Evolutionary conservation across 768 basidiomycete species (phyloP).

Genomic region (Suillus alpinus): DNA sequence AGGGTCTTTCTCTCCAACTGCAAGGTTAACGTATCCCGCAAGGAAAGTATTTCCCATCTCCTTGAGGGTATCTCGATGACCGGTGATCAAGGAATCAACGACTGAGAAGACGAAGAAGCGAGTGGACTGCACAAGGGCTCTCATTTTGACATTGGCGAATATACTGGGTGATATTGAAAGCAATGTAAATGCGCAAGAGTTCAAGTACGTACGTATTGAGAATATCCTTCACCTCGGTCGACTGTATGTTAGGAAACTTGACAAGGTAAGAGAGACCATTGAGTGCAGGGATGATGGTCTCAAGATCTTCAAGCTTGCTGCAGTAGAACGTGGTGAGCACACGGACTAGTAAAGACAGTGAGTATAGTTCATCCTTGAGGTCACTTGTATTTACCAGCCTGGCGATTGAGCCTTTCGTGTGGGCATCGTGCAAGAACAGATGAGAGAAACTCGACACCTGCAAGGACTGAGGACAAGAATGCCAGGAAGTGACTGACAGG

Average conservation of each 20-base stretch:
- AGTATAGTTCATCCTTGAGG: slow-evolving; percentile 2
- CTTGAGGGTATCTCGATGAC: slow-evolving; percentile 54
- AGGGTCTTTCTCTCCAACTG: slow-evolving; percentile 96
- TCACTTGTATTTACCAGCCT: slow-evolving; percentile 60
- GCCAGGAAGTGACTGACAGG: slow-evolving; percentile 1
- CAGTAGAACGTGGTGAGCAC: slow-evolving; percentile 83
- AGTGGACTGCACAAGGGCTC: slow-evolving; percentile 74
- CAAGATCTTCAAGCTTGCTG: slow-evolving; percentile 82
- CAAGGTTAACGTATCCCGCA: slow-evolving; percentile 71
- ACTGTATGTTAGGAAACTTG: slow-evolving; percentile 57
- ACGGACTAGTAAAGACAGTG: slow-evolving; percentile 50
- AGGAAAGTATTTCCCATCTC: slow-evolving; percentile 72
- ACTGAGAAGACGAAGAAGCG: slow-evolving; percentile 80
- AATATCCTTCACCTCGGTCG: slow-evolving; percentile 61
- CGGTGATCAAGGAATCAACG: slow-evolving; percentile 57
- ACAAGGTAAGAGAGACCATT: slow-evolving; percentile 71
- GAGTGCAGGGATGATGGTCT: slow-evolving; percentile 80
- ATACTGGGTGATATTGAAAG: slow-evolving; percentile 43
- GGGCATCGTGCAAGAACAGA: slow-evolving; percentile 63
- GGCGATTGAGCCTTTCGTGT: slow-evolving; percentile 63
- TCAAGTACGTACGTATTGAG: slow-evolving; percentile 51
- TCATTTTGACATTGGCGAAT: slow-evolving; percentile 78
- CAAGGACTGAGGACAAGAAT: slow-evolving; percentile 7
- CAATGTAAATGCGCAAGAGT: neutral
- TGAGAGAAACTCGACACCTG: slow-evolving; percentile 85